phyloP scores from a whole-genome alignment of 306 rosid species.

The Prunus armeniaca region DNA sequence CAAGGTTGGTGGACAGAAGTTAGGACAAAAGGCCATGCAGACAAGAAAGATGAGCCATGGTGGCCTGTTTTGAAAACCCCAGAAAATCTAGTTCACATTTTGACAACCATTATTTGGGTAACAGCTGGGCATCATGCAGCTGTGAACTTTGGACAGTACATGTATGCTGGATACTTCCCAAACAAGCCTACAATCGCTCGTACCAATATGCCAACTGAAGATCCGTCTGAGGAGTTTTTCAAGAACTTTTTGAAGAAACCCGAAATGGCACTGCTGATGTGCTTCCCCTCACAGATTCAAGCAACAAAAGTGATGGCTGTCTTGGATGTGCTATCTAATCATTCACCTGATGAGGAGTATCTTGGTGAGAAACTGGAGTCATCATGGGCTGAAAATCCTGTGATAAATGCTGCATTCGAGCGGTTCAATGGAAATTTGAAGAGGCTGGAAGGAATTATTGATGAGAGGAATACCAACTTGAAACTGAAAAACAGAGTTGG shows the following conservation, averaged over 20 bases:
- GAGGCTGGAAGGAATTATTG: too few relatives aligned
- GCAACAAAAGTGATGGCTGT: constrained; percentile 37
- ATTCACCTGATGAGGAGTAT: constrained; percentile 43
- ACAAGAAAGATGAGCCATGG: constrained; percentile 47
- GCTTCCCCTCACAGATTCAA: constrained; percentile 40
- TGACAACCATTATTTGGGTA: constrained; percentile 36
- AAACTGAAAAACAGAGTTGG: constrained; percentile 33
- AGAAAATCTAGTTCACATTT: constrained; percentile 20
- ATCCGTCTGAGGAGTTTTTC: constrained; percentile 22
- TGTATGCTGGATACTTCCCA: constrained; percentile 39
- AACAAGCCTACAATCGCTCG: constrained; percentile 38
- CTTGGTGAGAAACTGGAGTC: constrained; percentile 26
- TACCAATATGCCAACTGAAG: constrained; percentile 32
- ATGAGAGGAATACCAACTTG: constrained; percentile 11
- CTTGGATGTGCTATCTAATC: constrained; percentile 28
- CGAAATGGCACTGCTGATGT: constrained; percentile 25
- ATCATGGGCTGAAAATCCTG: constrained; percentile 31
- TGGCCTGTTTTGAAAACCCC: constrained; percentile 33
- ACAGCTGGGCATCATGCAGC: constrained; percentile 41
- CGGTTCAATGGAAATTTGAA: too few relatives aligned
- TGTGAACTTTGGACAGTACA: constrained; percentile 40
- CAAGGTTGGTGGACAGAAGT: constrained; percentile 50
- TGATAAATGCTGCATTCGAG: constrained; percentile 32
- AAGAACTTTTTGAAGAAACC: constrained; percentile 24
- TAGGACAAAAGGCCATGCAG: constrained; percentile 34